Evolutionary conservation across 2,329 filamentous ascomycete genomes (phyloP).

Genomic region (Colletotrichum spinosum): DNA sequence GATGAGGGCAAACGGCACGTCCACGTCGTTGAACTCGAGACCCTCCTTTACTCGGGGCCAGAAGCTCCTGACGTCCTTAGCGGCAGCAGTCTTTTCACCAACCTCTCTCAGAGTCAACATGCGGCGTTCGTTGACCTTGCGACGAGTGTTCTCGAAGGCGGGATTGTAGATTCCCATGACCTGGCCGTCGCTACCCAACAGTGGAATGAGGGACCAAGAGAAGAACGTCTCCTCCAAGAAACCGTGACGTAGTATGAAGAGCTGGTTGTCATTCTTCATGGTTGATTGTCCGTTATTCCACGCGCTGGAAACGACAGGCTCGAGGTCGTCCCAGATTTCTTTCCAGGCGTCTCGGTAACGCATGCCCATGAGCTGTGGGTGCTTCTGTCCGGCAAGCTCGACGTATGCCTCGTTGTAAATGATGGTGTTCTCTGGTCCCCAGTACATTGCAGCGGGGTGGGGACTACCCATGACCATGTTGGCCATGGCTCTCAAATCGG

Average conservation of each 20-base stretch:
- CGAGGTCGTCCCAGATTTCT: constrained; percentile 80
- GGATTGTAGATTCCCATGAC: constrained; percentile 85
- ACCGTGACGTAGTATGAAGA: constrained; percentile 77
- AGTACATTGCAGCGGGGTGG: constrained; percentile 82
- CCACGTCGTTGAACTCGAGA: constrained; percentile 78
- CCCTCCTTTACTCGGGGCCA: constrained; percentile 78
- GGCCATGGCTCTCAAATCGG: constrained; percentile 80
- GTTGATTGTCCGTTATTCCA: constrained; percentile 79
- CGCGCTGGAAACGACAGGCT: constrained; percentile 75
- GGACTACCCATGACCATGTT: constrained; percentile 86
- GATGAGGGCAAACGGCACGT: constrained; percentile 81
- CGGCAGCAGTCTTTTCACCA: constrained; percentile 78
- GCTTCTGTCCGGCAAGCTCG: constrained; percentile 79
- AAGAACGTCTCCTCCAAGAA: constrained; percentile 86
- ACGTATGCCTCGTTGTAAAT: constrained; percentile 83
- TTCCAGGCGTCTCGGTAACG: constrained; percentile 76
- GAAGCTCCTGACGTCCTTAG: constrained; percentile 78
- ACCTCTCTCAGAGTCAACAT: constrained; percentile 85
- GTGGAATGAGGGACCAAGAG: constrained; percentile 83
- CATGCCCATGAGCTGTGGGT: constrained; percentile 80
- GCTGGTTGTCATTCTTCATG: constrained; percentile 85
- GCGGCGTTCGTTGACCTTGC: constrained; percentile 81
- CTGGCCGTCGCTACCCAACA: constrained; percentile 79
- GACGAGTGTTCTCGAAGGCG: constrained; percentile 82
- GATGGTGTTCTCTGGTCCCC: constrained; percentile 75